These are phyloP conservation scores for Xylaria bambusicola DNA, from an alignment of 495 filamentous ascomycete species.

Conservation along the genomic window DNA sequence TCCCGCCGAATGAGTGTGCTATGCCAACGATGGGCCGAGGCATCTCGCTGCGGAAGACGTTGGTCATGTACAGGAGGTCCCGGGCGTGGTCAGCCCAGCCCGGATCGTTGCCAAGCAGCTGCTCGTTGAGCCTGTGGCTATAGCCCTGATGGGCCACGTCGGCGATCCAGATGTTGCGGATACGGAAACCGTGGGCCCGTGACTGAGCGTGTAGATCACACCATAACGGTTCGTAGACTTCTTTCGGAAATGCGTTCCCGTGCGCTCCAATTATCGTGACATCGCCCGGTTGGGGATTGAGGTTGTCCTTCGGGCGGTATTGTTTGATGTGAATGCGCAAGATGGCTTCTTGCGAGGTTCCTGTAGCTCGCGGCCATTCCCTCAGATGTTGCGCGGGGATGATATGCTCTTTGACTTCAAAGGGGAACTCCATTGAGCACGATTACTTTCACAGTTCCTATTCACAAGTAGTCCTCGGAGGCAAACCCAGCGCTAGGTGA, in stretches of 20 bases:
- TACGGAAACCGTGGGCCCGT: conserved; percentile 53
- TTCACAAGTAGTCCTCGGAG: too few relatives aligned
- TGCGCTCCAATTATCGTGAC: conserved; percentile 83
- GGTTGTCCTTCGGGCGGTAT: conserved; percentile 70
- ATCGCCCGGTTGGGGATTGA: conserved; percentile 62
- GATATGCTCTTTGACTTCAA: conserved; percentile 54
- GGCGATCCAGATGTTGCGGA: conserved; percentile 79
- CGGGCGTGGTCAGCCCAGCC: conserved; percentile 83
- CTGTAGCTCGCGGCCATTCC: conserved; percentile 68
- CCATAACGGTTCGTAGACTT: conserved; percentile 81
- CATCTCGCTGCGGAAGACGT: conserved; percentile 76
- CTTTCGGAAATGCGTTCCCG: conserved; percentile 85
- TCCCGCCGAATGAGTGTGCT: conserved; percentile 83
- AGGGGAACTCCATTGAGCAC: conserved; percentile 11
- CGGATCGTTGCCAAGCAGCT: conserved; percentile 72
- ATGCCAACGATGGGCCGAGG: conserved; percentile 79
- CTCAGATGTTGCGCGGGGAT: conserved; percentile 67
- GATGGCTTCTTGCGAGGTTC: conserved; percentile 59
- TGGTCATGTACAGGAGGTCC: conserved; percentile 79
- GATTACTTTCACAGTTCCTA: too few relatives aligned
- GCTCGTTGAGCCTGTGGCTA: conserved; percentile 72
- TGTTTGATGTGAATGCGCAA: conserved; percentile 73
- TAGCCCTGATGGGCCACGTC: conserved; percentile 75
- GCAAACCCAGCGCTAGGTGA: too few relatives aligned
- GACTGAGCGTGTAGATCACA: conserved; percentile 63